Evolutionary conservation across 106 monocot genomes (phyloP).

Genomic region (Dendrobium officinale): DNA sequence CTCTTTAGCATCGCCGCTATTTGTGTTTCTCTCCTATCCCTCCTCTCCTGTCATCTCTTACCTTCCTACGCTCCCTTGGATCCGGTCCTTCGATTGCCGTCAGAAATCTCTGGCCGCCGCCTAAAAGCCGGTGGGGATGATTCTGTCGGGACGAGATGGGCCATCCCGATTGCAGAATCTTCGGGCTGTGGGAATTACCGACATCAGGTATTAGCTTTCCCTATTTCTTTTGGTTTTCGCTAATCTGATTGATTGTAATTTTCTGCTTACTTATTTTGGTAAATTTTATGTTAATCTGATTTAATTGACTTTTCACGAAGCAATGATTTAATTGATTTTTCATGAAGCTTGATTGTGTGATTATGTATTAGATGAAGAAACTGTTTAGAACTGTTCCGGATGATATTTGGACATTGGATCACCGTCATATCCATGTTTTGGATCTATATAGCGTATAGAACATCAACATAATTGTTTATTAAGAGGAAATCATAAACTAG

Average conservation of each 20-base stretch:
- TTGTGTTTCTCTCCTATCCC: background rate
- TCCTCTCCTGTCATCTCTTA: background rate
- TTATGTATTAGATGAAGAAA: background rate
- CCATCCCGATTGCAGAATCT: constrained; percentile 62
- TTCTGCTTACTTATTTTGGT: background rate
- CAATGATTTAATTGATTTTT: no score
- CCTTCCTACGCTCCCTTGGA: no score
- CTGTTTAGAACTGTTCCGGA: background rate
- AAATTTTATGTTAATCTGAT: background rate
- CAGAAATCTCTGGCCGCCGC: constrained; percentile 6
- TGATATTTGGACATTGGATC: background rate
- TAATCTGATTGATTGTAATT: background rate
- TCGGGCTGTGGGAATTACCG: constrained; percentile 38
- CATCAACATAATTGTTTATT: background rate
- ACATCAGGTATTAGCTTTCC: constrained; percentile 27
- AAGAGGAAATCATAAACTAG: background rate
- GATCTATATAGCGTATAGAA: background rate
- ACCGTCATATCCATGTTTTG: background rate
- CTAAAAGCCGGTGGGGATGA: constrained; percentile 15
- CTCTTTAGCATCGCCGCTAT: background rate
- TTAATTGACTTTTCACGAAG: background rate
- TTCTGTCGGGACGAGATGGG: constrained; percentile 58
- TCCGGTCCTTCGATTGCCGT: constrained; percentile 36
- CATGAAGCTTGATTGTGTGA: background rate
- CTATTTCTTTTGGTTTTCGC: constrained; percentile 18